phyloP scores from a whole-genome alignment of 2,329 filamentous ascomycete species.

The Capronia epimyces region DNA sequence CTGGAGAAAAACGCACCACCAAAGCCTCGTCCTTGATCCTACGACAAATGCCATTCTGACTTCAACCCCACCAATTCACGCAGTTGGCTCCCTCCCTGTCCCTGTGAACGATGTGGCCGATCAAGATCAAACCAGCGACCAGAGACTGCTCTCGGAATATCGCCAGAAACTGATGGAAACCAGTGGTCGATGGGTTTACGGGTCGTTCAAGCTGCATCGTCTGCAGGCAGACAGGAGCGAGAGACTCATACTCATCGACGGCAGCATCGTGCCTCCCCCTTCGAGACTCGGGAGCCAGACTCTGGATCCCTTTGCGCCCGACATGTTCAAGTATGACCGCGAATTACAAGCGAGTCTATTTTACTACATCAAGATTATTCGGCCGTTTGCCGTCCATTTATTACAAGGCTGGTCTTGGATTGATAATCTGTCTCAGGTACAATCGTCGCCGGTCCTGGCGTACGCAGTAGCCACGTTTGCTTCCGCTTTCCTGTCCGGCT shows the following conservation, averaged over 20 bases:
- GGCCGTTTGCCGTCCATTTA: constrained; percentile 18
- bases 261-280: constrained; percentile 1
- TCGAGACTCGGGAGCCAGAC: constrained; percentile 10
- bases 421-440: constrained; percentile 17
- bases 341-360: constrained; percentile 17
- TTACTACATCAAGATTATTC: constrained; percentile 19
- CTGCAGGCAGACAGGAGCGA: background rate
- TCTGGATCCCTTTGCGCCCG: constrained; percentile 15
- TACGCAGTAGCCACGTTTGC: constrained; percentile 21
- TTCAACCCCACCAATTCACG: background rate
- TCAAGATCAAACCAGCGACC: background rate
- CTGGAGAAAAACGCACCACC: constrained; percentile 15
- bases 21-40: constrained; percentile 7
- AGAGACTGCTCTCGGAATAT: background rate
- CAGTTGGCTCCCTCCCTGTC: background rate
- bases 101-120: background rate
- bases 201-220: no score
- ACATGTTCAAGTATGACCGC: constrained; percentile 1
- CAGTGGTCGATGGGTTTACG: no score
- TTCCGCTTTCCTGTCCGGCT: constrained; percentile 18
- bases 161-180: background rate
- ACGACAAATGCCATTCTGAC: constrained; percentile 17
- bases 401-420: constrained; percentile 19
- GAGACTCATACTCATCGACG: constrained; percentile 3
- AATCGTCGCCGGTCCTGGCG: constrained; percentile 17